Conservation (phyloP, 345 rosid genomes). For the Physaria fendleri region DNA sequence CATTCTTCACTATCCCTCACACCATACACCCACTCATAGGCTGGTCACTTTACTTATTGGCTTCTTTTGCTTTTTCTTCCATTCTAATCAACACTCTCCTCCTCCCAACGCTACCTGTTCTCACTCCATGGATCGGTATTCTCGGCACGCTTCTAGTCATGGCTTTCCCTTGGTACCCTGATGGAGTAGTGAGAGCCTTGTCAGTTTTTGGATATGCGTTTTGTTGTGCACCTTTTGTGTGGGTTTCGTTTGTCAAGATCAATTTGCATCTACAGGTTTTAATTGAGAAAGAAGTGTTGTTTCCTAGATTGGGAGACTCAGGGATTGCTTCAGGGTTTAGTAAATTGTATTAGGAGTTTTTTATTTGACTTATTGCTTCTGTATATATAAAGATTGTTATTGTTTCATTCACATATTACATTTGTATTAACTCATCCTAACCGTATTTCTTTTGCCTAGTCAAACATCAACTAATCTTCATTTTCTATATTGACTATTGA, state of each 20-base stretch:
- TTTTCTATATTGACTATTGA: too few species aligned
- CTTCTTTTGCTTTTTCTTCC: conserved; percentile 59
- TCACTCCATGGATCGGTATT: conserved; percentile 61
- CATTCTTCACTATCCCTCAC: conserved; percentile 78
- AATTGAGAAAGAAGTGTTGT: conserved; percentile 71
- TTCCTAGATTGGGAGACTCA: conserved; percentile 61
- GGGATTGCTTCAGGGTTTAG: conserved; percentile 36
- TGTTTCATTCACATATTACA: conserved; percentile 22
- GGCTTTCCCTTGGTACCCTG: conserved; percentile 76
- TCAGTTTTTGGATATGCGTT: conserved; percentile 68
- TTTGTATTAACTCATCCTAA: conserved; percentile 1
- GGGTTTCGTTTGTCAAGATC: conserved; percentile 52
- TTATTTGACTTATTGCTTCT: conserved; percentile 16
- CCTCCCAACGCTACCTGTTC: conserved; percentile 57
- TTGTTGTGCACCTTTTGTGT: conserved; percentile 65
- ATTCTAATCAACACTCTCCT: conserved; percentile 58
- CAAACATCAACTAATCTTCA: too few species aligned
- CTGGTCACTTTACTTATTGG: conserved; percentile 76
- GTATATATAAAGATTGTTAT: conserved; percentile 16
- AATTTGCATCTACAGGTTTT: conserved; percentile 55
- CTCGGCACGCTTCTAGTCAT: conserved; percentile 69
- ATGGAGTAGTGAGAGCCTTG: conserved; percentile 70
- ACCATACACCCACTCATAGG: conserved; percentile 81
- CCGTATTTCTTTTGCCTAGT: background rate
- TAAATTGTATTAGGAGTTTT: conserved; percentile 42